phyloP scores from a whole-genome alignment of 257 asterid genomes.

The Penstemon eatonii region DNA sequence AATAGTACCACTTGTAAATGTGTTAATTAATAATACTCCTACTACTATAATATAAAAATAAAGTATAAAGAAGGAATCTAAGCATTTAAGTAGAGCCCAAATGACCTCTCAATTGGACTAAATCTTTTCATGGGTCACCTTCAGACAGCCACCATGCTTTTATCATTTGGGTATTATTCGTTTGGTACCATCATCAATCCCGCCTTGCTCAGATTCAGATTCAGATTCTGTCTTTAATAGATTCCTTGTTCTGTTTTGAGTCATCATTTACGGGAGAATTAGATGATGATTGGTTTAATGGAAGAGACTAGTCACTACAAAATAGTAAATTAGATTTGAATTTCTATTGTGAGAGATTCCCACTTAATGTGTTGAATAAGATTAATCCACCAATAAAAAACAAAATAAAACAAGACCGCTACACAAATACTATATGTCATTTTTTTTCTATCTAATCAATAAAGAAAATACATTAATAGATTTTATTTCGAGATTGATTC shows the following conservation, averaged over 20 bases:
- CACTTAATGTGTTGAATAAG: too few species aligned
- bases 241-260: background rate
- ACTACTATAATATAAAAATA: background rate
- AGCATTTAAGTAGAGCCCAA: background rate
- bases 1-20: too few species aligned
- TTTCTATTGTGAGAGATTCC: too few species aligned
- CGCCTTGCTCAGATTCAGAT: background rate
- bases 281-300: background rate
- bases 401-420: too few species aligned
- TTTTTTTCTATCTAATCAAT: too few species aligned
- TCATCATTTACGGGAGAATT: background rate
- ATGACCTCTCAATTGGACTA: background rate
- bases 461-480: too few species aligned
- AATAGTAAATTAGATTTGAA: background rate
- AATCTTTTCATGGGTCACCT: background rate
- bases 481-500: too few species aligned
- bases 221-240: background rate
- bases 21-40: too few species aligned
- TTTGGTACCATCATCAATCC: slow-evolving; percentile 1
- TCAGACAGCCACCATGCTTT: slow-evolving; percentile 2
- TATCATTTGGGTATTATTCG: background rate
- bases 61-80: background rate
- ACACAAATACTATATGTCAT: too few species aligned
- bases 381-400: too few species aligned
- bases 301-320: background rate